Conservation (phyloP, 345 rosid genomes). For the Acer campestre region DNA sequence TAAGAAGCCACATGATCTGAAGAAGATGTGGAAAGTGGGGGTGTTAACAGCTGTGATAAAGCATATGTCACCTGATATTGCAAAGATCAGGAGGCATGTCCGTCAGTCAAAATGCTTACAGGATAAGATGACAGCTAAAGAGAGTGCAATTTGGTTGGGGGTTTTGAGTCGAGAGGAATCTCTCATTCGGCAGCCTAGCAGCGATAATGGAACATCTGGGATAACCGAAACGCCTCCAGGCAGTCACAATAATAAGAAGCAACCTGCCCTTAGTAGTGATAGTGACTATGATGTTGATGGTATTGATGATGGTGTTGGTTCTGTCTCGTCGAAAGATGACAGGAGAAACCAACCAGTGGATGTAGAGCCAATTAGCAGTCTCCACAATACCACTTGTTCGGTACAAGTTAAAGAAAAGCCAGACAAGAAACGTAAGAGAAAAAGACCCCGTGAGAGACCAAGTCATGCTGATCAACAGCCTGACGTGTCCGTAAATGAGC, state of each 20-base stretch:
- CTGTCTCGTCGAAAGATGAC: constrained; percentile 80
- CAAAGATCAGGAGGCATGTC: constrained; percentile 89
- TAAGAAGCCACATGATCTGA: constrained; percentile 94
- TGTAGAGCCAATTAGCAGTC: constrained; percentile 32
- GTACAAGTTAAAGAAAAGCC: constrained; percentile 42
- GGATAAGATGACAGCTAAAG: constrained; percentile 99
- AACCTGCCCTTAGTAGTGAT: constrained; percentile 52
- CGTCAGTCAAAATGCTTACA: constrained; percentile 97
- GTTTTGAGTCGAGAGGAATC: constrained; percentile 90
- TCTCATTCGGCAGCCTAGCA: constrained; percentile 70
- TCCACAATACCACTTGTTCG: constrained; percentile 15
- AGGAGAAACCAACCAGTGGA: constrained; percentile 47
- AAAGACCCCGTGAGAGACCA: constrained; percentile 44
- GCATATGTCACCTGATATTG: constrained; percentile 96
- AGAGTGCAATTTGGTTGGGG: constrained; percentile 97
- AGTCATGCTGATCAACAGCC: constrained; percentile 39
- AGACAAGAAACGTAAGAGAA: constrained; percentile 45
- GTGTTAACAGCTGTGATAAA: constrained; percentile 94
- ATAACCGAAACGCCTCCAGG: constrained; percentile 66
- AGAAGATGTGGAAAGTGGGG: constrained; percentile 99
- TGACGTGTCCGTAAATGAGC: constrained; percentile 29
- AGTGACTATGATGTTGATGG: constrained; percentile 93
- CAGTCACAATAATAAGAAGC: constrained; percentile 48
- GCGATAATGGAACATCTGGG: constrained; percentile 83
- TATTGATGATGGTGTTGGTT: constrained; percentile 64